phyloP scores from a whole-genome alignment of 805 yeast species.

The Zygosaccharomyces lentus region DNA sequence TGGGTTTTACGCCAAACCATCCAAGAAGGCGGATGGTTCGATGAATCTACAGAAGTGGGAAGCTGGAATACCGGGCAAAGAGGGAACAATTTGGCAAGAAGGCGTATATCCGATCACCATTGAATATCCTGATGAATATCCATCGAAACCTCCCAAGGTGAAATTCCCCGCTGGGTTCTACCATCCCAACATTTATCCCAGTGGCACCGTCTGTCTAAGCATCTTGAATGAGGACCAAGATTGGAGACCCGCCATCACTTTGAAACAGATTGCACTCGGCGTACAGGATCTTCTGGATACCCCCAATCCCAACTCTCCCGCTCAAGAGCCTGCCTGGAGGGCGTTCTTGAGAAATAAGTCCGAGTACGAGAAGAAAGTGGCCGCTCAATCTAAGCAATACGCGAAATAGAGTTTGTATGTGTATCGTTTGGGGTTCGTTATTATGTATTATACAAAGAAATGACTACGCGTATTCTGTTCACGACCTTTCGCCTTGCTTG shows the following conservation, averaged over 20 bases:
- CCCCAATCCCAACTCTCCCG: constrained; percentile 95
- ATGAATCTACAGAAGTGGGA: constrained; percentile 84
- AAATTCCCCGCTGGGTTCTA: constrained; percentile 84
- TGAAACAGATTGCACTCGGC: constrained; percentile 85
- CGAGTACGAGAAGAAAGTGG: constrained; percentile 70
- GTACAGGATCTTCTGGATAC: constrained; percentile 84
- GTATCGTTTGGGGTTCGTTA: not conserved
- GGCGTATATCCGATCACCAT: constrained; percentile 86
- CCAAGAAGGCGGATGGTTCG: constrained; percentile 73
- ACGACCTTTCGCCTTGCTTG: constrained; percentile 47
- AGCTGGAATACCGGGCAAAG: constrained; percentile 94
- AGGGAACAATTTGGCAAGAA: constrained; percentile 80
- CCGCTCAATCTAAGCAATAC: constrained; percentile 74
- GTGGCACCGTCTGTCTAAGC: constrained; percentile 92
- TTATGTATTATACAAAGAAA: constrained; percentile 15
- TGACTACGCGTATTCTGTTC: constrained; percentile 3
- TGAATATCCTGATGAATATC: constrained; percentile 84
- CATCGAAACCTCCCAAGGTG: constrained; percentile 95
- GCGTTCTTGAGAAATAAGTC: constrained; percentile 67
- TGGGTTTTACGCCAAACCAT: constrained; percentile 92
- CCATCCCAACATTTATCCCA: constrained; percentile 97
- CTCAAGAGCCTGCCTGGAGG: constrained; percentile 95
- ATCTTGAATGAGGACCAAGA: constrained; percentile 93
- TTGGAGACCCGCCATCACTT: constrained; percentile 95
- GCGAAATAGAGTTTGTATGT: constrained; percentile 36